phyloP scores from a whole-genome alignment of 2,329 filamentous ascomycete species.

The Dothistroma pini region DNA sequence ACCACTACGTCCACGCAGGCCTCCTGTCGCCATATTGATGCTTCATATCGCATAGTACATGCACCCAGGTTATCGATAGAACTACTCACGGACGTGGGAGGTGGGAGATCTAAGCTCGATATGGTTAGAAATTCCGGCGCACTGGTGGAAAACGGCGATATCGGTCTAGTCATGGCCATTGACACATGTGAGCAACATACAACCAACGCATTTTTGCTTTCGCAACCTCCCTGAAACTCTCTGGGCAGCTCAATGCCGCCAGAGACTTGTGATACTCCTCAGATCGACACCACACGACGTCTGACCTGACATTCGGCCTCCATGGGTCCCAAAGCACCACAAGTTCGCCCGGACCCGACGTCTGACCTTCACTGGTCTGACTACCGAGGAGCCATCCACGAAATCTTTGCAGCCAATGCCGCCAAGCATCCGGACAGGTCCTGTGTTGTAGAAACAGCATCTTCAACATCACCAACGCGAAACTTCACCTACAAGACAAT shows the following conservation, averaged over 20 bases:
- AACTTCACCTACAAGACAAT: slow-evolving; percentile 83
- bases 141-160: not conserved
- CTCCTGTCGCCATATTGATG: slow-evolving; percentile 18
- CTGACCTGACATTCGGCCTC: not conserved
- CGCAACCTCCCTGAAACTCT: no score
- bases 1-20: slow-evolving; percentile 22
- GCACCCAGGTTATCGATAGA: no score
- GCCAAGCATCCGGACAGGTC: slow-evolving; percentile 62
- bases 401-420: slow-evolving; percentile 66
- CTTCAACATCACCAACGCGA: slow-evolving; percentile 39
- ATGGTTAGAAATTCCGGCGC: not conserved
- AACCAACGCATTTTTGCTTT: not conserved
- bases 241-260: not conserved
- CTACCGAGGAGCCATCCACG: slow-evolving; percentile 65
- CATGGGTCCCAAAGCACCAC: slow-evolving; percentile 28
- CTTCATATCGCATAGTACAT: not conserved
- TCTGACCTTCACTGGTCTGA: slow-evolving; percentile 64
- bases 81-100: no score
- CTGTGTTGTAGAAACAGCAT: slow-evolving; percentile 65
- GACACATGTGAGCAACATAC: not conserved
- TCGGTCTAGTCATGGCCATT: not conserved
- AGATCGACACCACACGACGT: not conserved
- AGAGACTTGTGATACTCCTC: not conserved
- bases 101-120: not conserved
- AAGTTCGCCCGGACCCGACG: slow-evolving; percentile 59